phyloP scores from a whole-genome alignment of 2,329 filamentous ascomycete genomes.

The Aspergillus sp. region DNA sequence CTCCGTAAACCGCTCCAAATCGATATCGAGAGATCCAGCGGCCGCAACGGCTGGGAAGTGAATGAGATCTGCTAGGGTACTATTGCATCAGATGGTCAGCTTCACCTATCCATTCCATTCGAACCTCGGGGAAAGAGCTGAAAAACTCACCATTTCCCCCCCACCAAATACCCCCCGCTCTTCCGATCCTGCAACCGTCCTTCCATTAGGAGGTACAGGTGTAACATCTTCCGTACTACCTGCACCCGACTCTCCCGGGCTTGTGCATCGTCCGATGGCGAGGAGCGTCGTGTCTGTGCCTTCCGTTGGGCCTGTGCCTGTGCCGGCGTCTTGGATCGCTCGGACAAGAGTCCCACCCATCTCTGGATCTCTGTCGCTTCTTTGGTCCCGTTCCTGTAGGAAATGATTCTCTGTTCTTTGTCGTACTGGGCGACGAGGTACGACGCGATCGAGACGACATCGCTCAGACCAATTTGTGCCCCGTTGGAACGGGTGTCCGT shows the following conservation, averaged over 20 bases:
- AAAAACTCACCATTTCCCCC: constrained; percentile 12
- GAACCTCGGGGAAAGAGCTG: not conserved
- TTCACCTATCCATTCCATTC: not conserved
- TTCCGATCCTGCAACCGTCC: constrained; percentile 6
- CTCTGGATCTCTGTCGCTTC: not conserved
- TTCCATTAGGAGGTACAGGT: constrained; percentile 12
- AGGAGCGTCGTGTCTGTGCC: not conserved
- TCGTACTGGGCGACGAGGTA: constrained; percentile 10
- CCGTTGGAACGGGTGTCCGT: constrained; percentile 5
- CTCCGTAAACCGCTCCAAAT: constrained; percentile 14
- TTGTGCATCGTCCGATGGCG: not conserved
- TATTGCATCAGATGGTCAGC: not conserved
- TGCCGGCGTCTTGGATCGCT: not conserved
- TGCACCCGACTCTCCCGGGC: not conserved
- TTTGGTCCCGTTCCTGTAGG: constrained; percentile 3
- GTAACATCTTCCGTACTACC: constrained; percentile 5
- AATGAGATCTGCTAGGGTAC: constrained; percentile 12
- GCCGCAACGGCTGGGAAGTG: constrained; percentile 11
- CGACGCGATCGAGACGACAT: not conserved
- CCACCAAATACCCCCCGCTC: constrained; percentile 5
- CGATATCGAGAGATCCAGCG: constrained; percentile 3
- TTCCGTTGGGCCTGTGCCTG: not conserved
- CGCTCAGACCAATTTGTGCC: not conserved
- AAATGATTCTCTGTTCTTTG: not conserved
- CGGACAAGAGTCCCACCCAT: constrained; percentile 1